These are phyloP conservation scores for Citrullus amarus DNA, from an alignment of 306 rosid species.

Conservation along the genomic window DNA sequence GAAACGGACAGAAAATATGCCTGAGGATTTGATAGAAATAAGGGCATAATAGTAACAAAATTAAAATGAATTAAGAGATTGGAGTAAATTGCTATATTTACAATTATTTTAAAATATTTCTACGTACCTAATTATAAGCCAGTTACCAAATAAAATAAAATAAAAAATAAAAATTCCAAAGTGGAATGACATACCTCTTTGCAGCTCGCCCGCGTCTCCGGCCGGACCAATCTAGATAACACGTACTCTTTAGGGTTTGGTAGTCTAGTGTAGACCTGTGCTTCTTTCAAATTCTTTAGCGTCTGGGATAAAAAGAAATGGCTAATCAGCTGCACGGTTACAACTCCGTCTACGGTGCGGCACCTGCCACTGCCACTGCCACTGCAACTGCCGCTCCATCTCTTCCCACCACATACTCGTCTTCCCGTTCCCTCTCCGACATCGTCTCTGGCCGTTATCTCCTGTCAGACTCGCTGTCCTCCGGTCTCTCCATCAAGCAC, in stretches of 20 bases:
- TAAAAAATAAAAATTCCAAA: not conserved
- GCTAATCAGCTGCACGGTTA: conserved; percentile 4
- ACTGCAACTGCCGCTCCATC: not conserved
- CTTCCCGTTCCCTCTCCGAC: conserved; percentile 7
- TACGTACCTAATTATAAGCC: too few relatives aligned
- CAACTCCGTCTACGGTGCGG: not conserved
- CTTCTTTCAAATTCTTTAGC: not conserved
- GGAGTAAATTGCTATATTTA: too few relatives aligned
- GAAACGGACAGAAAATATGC: too few relatives aligned
- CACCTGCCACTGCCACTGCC: not conserved
- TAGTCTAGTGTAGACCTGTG: not conserved
- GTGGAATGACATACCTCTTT: not conserved
- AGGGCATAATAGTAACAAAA: too few relatives aligned
- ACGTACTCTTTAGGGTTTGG: not conserved
- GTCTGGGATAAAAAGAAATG: not conserved
- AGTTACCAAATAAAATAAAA: too few relatives aligned
- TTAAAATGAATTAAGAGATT: too few relatives aligned
- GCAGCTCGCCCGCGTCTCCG: not conserved
- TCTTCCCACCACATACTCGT: not conserved
- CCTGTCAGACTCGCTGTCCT: not conserved
- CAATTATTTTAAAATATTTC: too few relatives aligned
- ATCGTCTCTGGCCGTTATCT: conserved; percentile 2
- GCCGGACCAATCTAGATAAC: not conserved
- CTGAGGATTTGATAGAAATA: too few relatives aligned
- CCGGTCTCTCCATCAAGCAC: not conserved